Conservation (phyloP, 2,329 filamentous ascomycete species). For the Aspergillus ochraceus region DNA sequence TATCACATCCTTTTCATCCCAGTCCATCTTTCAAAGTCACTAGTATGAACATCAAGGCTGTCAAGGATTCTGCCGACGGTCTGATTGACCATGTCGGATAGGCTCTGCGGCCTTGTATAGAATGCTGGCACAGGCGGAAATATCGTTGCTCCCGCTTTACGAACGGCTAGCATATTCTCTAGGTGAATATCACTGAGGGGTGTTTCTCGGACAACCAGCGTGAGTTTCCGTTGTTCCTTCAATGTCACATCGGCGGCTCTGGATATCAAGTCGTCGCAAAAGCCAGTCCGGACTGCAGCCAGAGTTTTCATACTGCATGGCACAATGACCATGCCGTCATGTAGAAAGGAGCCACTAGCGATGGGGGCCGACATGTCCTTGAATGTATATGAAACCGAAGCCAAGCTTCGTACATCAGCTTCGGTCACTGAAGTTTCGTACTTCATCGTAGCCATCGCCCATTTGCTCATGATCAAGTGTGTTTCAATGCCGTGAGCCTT, state of each 20-base stretch:
- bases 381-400: slow-evolving; percentile 40
- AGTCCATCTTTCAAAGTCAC: slow-evolving; percentile 35
- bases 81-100: slow-evolving; percentile 48
- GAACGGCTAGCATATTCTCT: slow-evolving; percentile 47
- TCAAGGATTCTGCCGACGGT: slow-evolving; percentile 51
- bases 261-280: slow-evolving; percentile 48
- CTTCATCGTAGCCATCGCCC: slow-evolving; percentile 50
- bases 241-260: slow-evolving; percentile 49
- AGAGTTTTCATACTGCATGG: slow-evolving; percentile 54
- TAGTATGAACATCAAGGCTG: slow-evolving; percentile 44
- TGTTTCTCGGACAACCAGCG: slow-evolving; percentile 47
- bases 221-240: slow-evolving; percentile 46
- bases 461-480: slow-evolving; percentile 51
- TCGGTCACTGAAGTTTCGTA: slow-evolving; percentile 47
- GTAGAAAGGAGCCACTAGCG: slow-evolving; percentile 47
- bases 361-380: slow-evolving; percentile 49
- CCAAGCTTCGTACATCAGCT: slow-evolving; percentile 38
- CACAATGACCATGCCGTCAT: slow-evolving; percentile 49
- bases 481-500: slow-evolving; percentile 49
- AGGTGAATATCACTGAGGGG: slow-evolving; percentile 49
- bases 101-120: slow-evolving; percentile 40
- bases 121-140: slow-evolving; percentile 48
- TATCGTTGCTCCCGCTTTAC: slow-evolving; percentile 41
- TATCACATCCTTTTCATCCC: slow-evolving; percentile 4
- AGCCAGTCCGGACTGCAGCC: slow-evolving; percentile 42